Conservation (phyloP, 805 yeast species). For the Kodamaea hsintzibuensis region DNA sequence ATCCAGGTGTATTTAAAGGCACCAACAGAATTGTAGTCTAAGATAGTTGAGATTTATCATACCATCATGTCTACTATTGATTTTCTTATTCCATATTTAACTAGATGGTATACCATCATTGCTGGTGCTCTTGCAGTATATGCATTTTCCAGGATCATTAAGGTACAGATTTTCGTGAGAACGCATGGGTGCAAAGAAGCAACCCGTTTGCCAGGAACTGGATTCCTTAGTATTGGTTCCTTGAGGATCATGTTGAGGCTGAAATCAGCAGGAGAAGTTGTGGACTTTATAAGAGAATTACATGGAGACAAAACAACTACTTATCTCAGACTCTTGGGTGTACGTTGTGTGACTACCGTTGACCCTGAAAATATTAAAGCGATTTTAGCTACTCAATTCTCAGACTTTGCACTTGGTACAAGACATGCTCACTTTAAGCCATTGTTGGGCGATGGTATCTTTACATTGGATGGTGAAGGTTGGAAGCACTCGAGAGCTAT, state of each 20-base stretch:
- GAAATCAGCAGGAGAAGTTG: slow-evolving; percentile 25
- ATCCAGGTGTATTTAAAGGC: background rate
- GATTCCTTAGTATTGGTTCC: slow-evolving; percentile 10
- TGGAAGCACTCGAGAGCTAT: slow-evolving; percentile 30
- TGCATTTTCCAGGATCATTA: slow-evolving; percentile 5
- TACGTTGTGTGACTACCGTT: slow-evolving; percentile 20
- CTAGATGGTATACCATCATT: slow-evolving; percentile 14
- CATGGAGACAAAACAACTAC: slow-evolving; percentile 9
- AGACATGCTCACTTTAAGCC: slow-evolving; percentile 23
- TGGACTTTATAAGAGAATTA: slow-evolving; percentile 18
- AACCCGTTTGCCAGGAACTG: background rate
- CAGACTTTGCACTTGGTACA: slow-evolving; percentile 25
- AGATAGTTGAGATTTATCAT: background rate
- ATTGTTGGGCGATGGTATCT: slow-evolving; percentile 28
- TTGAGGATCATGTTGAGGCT: slow-evolving; percentile 16
- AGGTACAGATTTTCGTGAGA: slow-evolving; percentile 9
- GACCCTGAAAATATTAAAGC: slow-evolving; percentile 30
- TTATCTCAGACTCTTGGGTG: slow-evolving; percentile 14
- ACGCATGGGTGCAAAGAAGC: slow-evolving; percentile 16
- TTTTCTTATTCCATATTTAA: slow-evolving; percentile 3
- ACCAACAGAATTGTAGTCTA: background rate
- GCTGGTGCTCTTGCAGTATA: slow-evolving; percentile 13
- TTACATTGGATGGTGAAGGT: slow-evolving; percentile 29
- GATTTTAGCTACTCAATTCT: slow-evolving; percentile 26
- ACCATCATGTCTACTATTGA: background rate